phyloP scores from a whole-genome alignment of 257 asterid genomes.

The Leptodermis oblonga region DNA sequence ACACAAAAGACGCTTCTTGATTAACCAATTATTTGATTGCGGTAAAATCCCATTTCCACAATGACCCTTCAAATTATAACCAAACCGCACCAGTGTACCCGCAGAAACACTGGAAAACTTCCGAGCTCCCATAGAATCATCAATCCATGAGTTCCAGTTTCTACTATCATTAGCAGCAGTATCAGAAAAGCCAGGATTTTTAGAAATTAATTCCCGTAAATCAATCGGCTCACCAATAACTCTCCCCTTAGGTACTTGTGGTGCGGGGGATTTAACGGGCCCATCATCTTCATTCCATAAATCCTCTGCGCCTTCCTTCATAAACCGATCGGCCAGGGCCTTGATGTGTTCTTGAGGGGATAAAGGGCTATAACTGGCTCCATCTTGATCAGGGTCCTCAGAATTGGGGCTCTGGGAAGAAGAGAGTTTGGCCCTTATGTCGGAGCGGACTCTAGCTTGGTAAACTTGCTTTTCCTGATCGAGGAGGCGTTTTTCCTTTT shows the following conservation, averaged over 20 bases:
- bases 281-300: constrained; percentile 91
- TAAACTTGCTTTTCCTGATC: constrained; percentile 88
- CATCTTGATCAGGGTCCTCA: constrained; percentile 16
- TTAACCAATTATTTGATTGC: constrained; percentile 16
- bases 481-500: constrained; percentile 77
- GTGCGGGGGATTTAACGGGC: constrained; percentile 29
- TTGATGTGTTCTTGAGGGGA: constrained; percentile 69
- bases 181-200: too few species aligned
- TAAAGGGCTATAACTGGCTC: constrained; percentile 42
- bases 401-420: constrained; percentile 33
- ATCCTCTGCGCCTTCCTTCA: constrained; percentile 95
- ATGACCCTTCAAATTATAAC: constrained; percentile 21
- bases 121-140: constrained; percentile 30
- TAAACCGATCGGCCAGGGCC: constrained; percentile 86
- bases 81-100: constrained; percentile 9
- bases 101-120: constrained; percentile 41
- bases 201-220: constrained; percentile 38
- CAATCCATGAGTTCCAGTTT: too few species aligned
- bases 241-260: constrained; percentile 25
- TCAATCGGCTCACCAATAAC: constrained; percentile 40
- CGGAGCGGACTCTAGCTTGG: constrained; percentile 80
- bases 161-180: too few species aligned
- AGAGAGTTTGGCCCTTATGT: constrained; percentile 54
- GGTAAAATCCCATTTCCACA: constrained; percentile 19
- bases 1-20: background rate